Conservation (phyloP, 2,329 filamentous ascomycete species). For the Myriosclerotinia duriaeana region DNA sequence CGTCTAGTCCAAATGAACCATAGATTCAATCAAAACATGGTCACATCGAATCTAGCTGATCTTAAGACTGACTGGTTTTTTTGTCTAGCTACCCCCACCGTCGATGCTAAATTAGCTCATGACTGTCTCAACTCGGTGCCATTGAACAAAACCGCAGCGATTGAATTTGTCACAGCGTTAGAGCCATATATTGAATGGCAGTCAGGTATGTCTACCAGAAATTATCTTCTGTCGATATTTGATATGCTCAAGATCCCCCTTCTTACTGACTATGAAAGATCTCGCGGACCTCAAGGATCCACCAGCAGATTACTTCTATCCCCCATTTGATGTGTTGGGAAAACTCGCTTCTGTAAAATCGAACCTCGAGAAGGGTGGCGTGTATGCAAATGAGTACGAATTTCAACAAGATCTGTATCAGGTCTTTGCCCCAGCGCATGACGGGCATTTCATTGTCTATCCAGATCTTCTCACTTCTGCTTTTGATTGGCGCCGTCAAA, state of each 20-base stretch:
- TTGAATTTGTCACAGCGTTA: slow-evolving; percentile 34
- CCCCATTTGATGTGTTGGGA: slow-evolving; percentile 49
- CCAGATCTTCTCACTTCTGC: slow-evolving; percentile 53
- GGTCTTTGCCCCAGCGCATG: slow-evolving; percentile 56
- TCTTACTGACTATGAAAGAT: slow-evolving; percentile 30
- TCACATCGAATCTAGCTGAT: neutral
- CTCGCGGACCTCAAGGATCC: slow-evolving; percentile 48
- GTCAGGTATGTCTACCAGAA: slow-evolving; percentile 30
- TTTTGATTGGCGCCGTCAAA: slow-evolving; percentile 51
- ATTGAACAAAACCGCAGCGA: slow-evolving; percentile 33
- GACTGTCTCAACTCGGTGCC: slow-evolving; percentile 39
- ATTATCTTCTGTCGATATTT: neutral
- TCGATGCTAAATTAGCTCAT: slow-evolving; percentile 36
- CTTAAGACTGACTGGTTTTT: slow-evolving; percentile 10
- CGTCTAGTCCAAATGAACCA: neutral
- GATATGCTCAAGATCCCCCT: neutral
- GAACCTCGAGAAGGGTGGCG: slow-evolving; percentile 42
- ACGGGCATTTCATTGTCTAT: slow-evolving; percentile 62
- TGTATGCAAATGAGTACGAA: slow-evolving; percentile 54
- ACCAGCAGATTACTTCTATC: slow-evolving; percentile 51
- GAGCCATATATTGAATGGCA: slow-evolving; percentile 39
- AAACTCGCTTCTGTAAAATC: slow-evolving; percentile 48
- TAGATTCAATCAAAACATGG: neutral
- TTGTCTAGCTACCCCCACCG: slow-evolving; percentile 34
- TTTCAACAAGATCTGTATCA: slow-evolving; percentile 56